Conservation (phyloP, 2,329 filamentous ascomycete species). For the Venturiaceae sp. region DNA sequence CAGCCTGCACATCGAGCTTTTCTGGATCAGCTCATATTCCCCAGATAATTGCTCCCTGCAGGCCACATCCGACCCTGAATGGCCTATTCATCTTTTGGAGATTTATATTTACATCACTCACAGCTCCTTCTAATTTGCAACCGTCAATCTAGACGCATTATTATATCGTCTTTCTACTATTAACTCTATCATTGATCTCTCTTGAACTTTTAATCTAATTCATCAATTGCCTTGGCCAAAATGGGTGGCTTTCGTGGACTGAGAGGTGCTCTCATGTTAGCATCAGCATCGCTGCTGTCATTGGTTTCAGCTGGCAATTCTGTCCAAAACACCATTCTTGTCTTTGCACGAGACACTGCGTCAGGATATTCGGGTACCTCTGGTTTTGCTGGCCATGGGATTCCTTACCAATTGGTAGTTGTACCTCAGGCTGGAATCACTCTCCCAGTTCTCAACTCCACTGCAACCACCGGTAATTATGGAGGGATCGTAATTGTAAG, state of each 20-base stretch:
- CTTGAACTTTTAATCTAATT: background rate
- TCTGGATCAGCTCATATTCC: background rate
- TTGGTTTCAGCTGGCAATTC: background rate
- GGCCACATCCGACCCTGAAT: constrained; percentile 15
- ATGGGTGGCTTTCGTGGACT: background rate
- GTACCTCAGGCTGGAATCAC: constrained; percentile 37
- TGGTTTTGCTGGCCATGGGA: constrained; percentile 46
- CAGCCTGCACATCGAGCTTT: background rate
- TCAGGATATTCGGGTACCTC: constrained; percentile 36
- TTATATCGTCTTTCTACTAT: too few relatives aligned
- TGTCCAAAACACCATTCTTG: constrained; percentile 31
- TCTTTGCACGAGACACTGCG: constrained; percentile 38
- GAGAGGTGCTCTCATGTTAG: background rate
- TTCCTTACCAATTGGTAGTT: constrained; percentile 40
- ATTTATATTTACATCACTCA: background rate
- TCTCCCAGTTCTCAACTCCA: constrained; percentile 36
- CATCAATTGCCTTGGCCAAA: background rate
- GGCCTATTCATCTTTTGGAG: background rate
- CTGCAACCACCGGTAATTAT: constrained; percentile 37
- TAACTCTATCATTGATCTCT: background rate
- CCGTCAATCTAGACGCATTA: background rate
- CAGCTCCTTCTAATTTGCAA: background rate
- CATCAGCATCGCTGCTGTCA: background rate
- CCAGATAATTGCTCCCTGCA: background rate
- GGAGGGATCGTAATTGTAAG: constrained; percentile 42